Evolutionary conservation across 805 yeast species (phyloP), one percentile per base, ranked within the genome.

Genomic region (Starmerella ratchasimensis): DNA sequence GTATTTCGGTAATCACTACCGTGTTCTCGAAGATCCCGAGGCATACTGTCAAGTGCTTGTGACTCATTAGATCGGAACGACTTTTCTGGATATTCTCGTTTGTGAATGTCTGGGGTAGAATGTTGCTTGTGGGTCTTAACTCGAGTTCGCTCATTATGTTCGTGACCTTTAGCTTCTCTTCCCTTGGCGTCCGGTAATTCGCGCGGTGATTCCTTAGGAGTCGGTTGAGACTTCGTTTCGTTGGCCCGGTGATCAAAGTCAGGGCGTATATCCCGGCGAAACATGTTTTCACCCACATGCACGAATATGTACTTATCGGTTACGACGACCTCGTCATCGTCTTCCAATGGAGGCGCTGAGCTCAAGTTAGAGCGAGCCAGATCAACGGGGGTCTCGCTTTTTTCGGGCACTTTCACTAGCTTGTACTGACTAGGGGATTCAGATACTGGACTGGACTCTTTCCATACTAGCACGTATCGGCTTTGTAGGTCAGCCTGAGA

Each of bases 201-300:
- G n/a, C n/a, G n/a, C n/a, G n/a, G n/a, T n/a, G n/a, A n/a, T n/a
- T 10, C 13, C 19, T 21, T 14, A 17, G 18, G 10, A 4, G 11
- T 18, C 24, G 5, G 16, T 31, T 19, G 15, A 19, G 21, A 7
- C 23, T 2, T 30, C 18, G 21, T n/a, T 19, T 10, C 22, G 16
- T 13, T 10, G 22, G 23, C 13, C 29, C 31, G 9, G 38, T 25
- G 30, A 31, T 18, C 14, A 25, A 6, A 25, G 20, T 33, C 16
- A 39, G 39, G n/a, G 51, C 33, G 13, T 34, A 38, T n/a, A 25
- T 50, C 51, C 17, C 51, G 49, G 3, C 58, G 47, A 38, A 52
- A 57, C 9, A 57, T 43, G 19, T 58, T 59, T 31, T 53, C 50
- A 10, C 61, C 60, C 0, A 52, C 59, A 3, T 56, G 58, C 18